phyloP scores from a whole-genome alignment of 2,329 filamentous ascomycete genomes.

The Cladosporium sp. region DNA sequence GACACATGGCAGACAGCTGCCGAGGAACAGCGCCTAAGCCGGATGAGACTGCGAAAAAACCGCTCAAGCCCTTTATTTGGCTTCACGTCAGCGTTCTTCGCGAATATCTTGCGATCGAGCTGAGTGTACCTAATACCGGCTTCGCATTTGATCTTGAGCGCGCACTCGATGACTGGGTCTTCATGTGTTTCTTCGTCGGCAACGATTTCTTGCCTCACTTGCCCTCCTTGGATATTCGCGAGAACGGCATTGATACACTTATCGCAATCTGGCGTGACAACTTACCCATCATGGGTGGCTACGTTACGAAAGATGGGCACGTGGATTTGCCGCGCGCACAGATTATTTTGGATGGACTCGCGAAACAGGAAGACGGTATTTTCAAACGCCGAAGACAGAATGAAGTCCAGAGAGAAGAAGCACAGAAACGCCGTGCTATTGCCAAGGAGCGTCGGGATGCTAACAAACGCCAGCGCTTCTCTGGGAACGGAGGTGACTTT shows the following conservation, averaged over 20 bases:
- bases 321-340: slow-evolving; percentile 85
- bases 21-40: slow-evolving; percentile 73
- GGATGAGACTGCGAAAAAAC: slow-evolving; percentile 69
- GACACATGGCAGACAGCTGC: slow-evolving; percentile 83
- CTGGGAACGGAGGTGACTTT: slow-evolving; percentile 15
- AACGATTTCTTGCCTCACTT: slow-evolving; percentile 98
- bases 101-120: slow-evolving; percentile 87
- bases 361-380: slow-evolving; percentile 88
- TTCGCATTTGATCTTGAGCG: slow-evolving; percentile 92
- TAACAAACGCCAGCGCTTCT: slow-evolving; percentile 26
- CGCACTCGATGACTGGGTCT: slow-evolving; percentile 95
- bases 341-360: slow-evolving; percentile 78
- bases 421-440: slow-evolving; percentile 69
- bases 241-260: slow-evolving; percentile 93
- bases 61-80: slow-evolving; percentile 95
- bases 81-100: slow-evolving; percentile 85
- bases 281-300: slow-evolving; percentile 84
- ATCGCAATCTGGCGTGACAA: slow-evolving; percentile 97
- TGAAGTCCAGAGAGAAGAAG: slow-evolving; percentile 76
- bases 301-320: slow-evolving; percentile 89
- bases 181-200: slow-evolving; percentile 98
- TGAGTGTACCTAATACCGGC: slow-evolving; percentile 72
- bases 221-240: slow-evolving; percentile 93
- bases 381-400: slow-evolving; percentile 81
- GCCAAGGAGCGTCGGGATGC: slow-evolving; percentile 54